Conservation (phyloP, 31 red algal genomes). For the Odonthalia washingtoniensis region DNA sequence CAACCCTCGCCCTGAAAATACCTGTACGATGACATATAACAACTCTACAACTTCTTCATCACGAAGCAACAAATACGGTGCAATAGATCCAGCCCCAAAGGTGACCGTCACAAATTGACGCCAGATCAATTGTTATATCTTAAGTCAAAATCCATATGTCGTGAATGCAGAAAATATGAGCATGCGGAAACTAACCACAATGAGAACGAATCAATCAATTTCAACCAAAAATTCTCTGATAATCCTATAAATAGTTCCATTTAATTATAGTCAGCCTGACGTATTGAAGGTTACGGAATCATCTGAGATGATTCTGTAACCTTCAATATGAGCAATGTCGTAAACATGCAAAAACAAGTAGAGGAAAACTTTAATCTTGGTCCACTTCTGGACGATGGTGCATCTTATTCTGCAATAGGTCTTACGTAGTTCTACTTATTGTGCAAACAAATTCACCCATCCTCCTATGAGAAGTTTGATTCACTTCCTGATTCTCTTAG, state of each 20-base stretch:
- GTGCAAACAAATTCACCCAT: not conserved
- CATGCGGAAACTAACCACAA: not conserved
- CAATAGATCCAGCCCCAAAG: not conserved
- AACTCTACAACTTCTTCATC: not conserved
- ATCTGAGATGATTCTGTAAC: not conserved
- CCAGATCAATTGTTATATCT: not conserved
- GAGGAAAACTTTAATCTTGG: not conserved
- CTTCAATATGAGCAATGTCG: not conserved
- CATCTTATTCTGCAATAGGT: constrained; percentile 9
- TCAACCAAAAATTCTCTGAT: not conserved
- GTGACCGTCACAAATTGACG: not conserved
- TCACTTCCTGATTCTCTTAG: not conserved
- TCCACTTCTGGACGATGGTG: constrained; percentile 7
- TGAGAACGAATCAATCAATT: not conserved
- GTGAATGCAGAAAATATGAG: not conserved
- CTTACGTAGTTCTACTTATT: not conserved
- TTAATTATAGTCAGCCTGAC: too few species aligned
- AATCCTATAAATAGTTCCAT: not conserved
- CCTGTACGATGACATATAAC: not conserved
- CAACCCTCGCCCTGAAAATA: not conserved
- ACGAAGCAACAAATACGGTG: not conserved
- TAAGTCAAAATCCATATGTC: not conserved
- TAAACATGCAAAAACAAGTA: not conserved
- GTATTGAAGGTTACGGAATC: not conserved
- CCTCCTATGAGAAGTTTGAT: not conserved